Base-by-base conservation (phyloP, 495 filamentous ascomycete species). In the Podospora sp. region DNA sequence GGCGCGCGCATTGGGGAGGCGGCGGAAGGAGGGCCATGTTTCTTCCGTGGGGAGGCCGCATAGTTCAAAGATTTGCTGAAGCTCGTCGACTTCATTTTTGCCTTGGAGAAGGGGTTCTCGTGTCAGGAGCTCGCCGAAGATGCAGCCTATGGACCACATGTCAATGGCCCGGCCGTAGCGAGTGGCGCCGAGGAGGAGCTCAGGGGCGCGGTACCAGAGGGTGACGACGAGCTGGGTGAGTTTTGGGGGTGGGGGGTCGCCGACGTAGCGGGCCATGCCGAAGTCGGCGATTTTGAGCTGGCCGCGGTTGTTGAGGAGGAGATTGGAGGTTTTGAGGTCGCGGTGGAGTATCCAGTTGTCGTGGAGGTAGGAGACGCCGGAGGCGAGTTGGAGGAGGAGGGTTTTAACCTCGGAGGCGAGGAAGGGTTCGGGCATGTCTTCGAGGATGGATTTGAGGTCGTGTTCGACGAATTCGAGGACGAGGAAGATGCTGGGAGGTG, bases 401-500 rank as follows among this genome's bases (percentile, higher is more conserved):
- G 93, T 94, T 78, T 99, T 99, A 73, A 90, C 89, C 75, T 99
- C 95, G 35, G 93, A 97, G 16, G 91, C 89, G 58, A 96, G 85
- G 79, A 99, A 99, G 0, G 94, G 93, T 71, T 97, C 92, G 58
- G 89, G 85, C 92, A 97, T 97, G 73, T 94, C 91, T 70, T 96
- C 91, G 67, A 94, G 90, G 65, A 99, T 85, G 65, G 91, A 91
- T 81, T 96, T 97, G 67, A 99, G 90, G 78, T 99, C 95, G 83
- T 99, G 95, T 83, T 97, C 94, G 74, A 97, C 83, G 81, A 98
- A 99, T 78, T 97, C 94, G 87, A 99, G 94, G 65, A 99, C 95
- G 59, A 99, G 88, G 82, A 91, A 98, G 68, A 97, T 89, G 81
- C 92, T 93, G 63, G 60, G 29, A 53, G 21, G 49, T 24, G 29